Conservation (phyloP, 768 basidiomycete genomes). For the Arthromyces matolae region DNA sequence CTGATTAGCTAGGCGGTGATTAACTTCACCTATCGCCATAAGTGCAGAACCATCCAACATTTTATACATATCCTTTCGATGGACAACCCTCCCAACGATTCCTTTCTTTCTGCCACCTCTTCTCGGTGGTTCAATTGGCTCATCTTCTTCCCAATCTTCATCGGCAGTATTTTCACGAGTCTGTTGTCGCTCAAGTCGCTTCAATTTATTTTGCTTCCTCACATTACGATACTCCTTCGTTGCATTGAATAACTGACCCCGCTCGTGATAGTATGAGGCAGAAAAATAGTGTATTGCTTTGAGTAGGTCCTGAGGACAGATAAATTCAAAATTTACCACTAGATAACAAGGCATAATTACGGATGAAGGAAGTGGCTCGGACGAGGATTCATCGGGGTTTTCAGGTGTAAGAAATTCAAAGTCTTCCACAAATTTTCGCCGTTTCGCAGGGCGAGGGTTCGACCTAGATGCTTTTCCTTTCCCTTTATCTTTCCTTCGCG, state of each 20-base stretch:
- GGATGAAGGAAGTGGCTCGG: conserved; percentile 41
- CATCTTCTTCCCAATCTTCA: conserved; percentile 6
- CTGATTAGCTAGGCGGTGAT: conserved; percentile 6
- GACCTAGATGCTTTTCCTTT: conserved; percentile 13
- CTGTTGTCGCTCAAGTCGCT: conserved; percentile 14
- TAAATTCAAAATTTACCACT: conserved; percentile 7
- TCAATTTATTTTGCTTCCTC: conserved; percentile 31
- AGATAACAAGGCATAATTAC: conserved; percentile 31
- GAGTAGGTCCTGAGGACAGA: conserved; percentile 39
- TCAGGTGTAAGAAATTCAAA: conserved; percentile 52
- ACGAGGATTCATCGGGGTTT: background rate
- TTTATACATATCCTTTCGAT: conserved; percentile 67
- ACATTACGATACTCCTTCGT: conserved; percentile 43
- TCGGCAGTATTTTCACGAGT: conserved; percentile 12
- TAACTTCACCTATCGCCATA: conserved; percentile 59
- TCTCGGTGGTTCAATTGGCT: conserved; percentile 1
- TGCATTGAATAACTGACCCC: conserved; percentile 54
- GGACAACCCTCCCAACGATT: conserved; percentile 14
- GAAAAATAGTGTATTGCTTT: conserved; percentile 48
- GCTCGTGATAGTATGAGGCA: conserved; percentile 53
- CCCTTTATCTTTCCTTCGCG: conserved; percentile 8
- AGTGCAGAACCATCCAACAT: conserved; percentile 70
- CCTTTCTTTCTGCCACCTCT: conserved; percentile 18
- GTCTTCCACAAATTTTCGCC: conserved; percentile 44
- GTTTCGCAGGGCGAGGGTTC: conserved; percentile 32